Evolutionary conservation across 1,284 basidiomycete species (phyloP).

Genomic region (Microbotryum scabiosae): DNA sequence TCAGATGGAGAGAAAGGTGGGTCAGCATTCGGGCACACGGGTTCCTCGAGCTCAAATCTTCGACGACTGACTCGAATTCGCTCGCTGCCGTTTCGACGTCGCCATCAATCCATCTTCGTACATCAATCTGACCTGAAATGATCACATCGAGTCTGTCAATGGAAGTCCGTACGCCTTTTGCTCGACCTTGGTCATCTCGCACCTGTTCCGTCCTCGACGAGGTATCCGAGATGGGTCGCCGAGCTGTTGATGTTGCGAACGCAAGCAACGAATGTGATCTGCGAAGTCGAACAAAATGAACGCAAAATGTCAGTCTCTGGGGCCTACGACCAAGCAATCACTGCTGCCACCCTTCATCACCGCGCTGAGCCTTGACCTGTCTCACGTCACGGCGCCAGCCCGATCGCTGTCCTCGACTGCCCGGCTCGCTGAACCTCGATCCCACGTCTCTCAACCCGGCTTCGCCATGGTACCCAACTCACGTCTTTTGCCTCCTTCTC

Average conservation of each 20-base stretch:
- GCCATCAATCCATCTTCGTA: conserved; percentile 77
- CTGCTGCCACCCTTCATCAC: no score
- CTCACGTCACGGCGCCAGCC: no score
- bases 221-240: conserved; percentile 73
- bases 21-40: neutral
- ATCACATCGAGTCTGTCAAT: conserved; percentile 1
- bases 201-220: conserved; percentile 79
- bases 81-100: conserved; percentile 42
- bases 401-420: no score
- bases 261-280: conserved; percentile 64
- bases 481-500: conserved; percentile 73
- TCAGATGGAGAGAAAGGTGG: neutral
- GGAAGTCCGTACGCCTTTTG: neutral
- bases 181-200: no score
- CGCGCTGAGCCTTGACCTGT: no score
- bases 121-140: conserved; percentile 57
- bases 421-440: no score
- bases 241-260: conserved; percentile 62
- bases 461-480: conserved; percentile 28
- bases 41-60: neutral
- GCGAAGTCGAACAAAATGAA: neutral
- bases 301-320: no score
- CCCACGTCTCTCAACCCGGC: no score
- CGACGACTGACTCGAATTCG: neutral
- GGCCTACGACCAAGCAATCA: no score